These are phyloP conservation scores for Groenewaldozyma tartarivorans DNA, from an alignment of 805 yeast genomes.

Conservation along the genomic window DNA sequence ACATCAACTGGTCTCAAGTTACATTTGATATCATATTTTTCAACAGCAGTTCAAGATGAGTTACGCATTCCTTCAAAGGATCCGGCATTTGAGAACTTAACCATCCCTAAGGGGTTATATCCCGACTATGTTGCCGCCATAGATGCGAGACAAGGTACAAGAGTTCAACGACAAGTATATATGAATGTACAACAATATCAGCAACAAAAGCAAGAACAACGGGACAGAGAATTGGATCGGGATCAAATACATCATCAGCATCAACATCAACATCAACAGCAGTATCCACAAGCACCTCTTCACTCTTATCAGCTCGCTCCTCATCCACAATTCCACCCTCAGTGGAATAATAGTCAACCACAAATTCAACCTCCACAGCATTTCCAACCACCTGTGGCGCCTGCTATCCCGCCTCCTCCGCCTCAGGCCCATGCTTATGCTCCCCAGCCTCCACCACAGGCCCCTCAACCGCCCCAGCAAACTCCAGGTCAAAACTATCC, in stretches of 20 bases:
- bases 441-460: too few relatives aligned
- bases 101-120: constrained; percentile 29
- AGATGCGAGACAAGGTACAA: too few relatives aligned
- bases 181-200: background rate
- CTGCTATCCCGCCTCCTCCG: constrained; percentile 7
- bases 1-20: constrained; percentile 43
- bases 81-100: constrained; percentile 27
- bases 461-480: too few relatives aligned
- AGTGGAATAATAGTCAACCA: background rate
- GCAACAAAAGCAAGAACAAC: constrained; percentile 1
- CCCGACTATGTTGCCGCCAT: constrained; percentile 26
- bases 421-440: constrained; percentile 7
- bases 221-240: constrained; percentile 2
- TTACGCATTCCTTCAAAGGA: constrained; percentile 40
- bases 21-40: constrained; percentile 52
- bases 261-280: constrained; percentile 10
- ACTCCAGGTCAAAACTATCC: too few relatives aligned
- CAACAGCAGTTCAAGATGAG: constrained; percentile 22
- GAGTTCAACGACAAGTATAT: too few relatives aligned
- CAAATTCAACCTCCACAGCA: constrained; percentile 6
- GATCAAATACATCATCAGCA: constrained; percentile 7
- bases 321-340: background rate
- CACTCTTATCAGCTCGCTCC: too few relatives aligned
- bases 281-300: constrained; percentile 1
- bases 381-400: constrained; percentile 4